These are phyloP conservation scores for Carex myosuroides DNA, from an alignment of 176 grass and related monocot genomes.

Conservation along the genomic window DNA sequence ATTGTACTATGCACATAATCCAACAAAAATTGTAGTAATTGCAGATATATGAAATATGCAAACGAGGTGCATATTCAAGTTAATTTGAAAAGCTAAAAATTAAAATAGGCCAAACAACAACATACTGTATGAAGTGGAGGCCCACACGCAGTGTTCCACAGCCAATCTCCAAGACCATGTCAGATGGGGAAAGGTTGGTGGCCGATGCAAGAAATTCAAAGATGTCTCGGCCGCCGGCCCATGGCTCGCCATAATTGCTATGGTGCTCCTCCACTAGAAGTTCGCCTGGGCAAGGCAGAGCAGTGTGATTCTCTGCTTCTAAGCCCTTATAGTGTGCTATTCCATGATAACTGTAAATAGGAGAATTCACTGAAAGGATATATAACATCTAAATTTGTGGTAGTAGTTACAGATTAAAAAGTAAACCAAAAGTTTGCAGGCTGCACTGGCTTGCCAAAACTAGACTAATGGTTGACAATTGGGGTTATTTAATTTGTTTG, in stretches of 20 bases:
- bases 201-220: constrained; percentile 78
- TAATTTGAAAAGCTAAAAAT: not conserved
- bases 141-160: constrained; percentile 91
- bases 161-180: constrained; percentile 74
- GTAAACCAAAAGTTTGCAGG: too few relatives aligned
- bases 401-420: not conserved
- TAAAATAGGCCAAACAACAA: not conserved
- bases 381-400: not conserved
- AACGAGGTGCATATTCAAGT: not conserved
- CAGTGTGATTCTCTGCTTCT: constrained; percentile 54
- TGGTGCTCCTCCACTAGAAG: constrained; percentile 97
- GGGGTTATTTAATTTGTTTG: too few relatives aligned
- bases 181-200: constrained; percentile 32
- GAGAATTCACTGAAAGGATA: not conserved
- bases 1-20: not conserved
- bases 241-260: constrained; percentile 90
- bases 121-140: constrained; percentile 65
- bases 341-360: constrained; percentile 52
- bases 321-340: constrained; percentile 64
- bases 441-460: too few relatives aligned
- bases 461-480: too few relatives aligned
- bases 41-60: not conserved
- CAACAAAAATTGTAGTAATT: not conserved
- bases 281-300: constrained; percentile 58
- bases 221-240: constrained; percentile 76